Base-by-base conservation (phyloP, 768 basidiomycete species). In the Tephrocybe sp. region DNA sequence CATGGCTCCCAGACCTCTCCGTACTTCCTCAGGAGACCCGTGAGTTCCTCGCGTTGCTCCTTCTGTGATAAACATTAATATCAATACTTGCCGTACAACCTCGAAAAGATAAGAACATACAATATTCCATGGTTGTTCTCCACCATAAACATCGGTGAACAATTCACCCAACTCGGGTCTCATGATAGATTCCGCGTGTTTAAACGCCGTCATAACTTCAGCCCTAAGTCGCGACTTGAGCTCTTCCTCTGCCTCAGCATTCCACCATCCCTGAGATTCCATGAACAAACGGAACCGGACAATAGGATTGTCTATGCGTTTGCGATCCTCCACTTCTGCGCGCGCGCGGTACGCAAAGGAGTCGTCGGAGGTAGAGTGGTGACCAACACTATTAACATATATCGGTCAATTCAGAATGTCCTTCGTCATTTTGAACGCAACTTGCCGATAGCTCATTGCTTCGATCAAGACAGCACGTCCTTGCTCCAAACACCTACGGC, bases 331-430 rank as follows among this genome's bases (percentile, higher is more conserved):
- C 25, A 97, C 95, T 61, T 96, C 95, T 48, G 90, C 80, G 16
- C 89, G 80, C 1, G 89, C 78, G 32, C 94, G 84, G 65, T 98
- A 98, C 18, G 93, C 94, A 60, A 90, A 95, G 4, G 92, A 95
- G 66, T 98, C 94, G 60, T 98, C 95, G 9, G 94, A 96, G 0
- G 91, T 95, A 15, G 90, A 92, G 64, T 95, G 92, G 63, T 98
- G 93, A n/a, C 93, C 89, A 11, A 97, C 86, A 22, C 88, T 89
- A 62, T 37, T 49, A 27, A 26, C 34, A 27, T 41, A 22, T 50
- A 41, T 15, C 21, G 35, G 37, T 48, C 41, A 44, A 44, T 32
- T n/a, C n/a, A 37, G 47, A 28, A 34, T 41, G 26, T 19, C 27
- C 25, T 43, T 40, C 12, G 19, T 11, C 18, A 28, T 32, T 48